A percentile compares a stretch with the other conserved stretches of the same genome.
These are phyloP conservation scores for Dictyostelium firmibasis DNA, from an alignment of 78 protist genomes.

Conservation along the genomic window DNA sequence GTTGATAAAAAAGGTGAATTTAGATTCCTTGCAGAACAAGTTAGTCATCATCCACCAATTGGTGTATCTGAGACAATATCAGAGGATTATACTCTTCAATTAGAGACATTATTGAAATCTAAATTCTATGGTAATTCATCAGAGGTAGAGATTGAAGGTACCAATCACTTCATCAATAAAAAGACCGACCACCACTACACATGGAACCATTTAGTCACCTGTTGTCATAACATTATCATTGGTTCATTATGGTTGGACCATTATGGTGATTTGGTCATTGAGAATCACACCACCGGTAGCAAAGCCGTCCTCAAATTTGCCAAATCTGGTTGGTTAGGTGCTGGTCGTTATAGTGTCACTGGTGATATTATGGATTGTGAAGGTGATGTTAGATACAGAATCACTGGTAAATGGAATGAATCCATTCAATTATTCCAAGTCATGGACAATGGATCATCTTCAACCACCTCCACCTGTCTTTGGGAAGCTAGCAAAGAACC, in stretches of 20 bases:
- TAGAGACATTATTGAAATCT: slow-evolving; percentile 69
- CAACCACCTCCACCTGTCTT: slow-evolving; percentile 16
- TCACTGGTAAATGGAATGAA: slow-evolving; percentile 81
- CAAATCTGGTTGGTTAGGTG: slow-evolving; percentile 83
- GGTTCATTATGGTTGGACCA: slow-evolving; percentile 83
- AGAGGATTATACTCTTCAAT: slow-evolving; percentile 49
- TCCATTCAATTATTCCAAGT: slow-evolving; percentile 55
- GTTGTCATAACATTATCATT: slow-evolving; percentile 76
- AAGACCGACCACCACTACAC: slow-evolving; percentile 60
- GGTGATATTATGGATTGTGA: slow-evolving; percentile 75
- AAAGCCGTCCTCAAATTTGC: slow-evolving; percentile 72
- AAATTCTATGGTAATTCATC: slow-evolving; percentile 80
- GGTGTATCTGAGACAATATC: slow-evolving; percentile 71
- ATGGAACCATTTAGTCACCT: slow-evolving; percentile 76
- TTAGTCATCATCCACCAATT: slow-evolving; percentile 83
- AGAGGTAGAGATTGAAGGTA: slow-evolving; percentile 77
- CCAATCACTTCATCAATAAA: slow-evolving; percentile 55
- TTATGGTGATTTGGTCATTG: slow-evolving; percentile 68
- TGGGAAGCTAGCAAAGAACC: slow-evolving; percentile 77
- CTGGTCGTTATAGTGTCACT: slow-evolving; percentile 74
- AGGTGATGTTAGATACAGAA: slow-evolving; percentile 66
- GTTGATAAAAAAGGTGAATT: slow-evolving; percentile 41
- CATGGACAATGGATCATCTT: slow-evolving; percentile 29
- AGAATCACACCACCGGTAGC: slow-evolving; percentile 70
- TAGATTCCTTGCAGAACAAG: slow-evolving; percentile 75